Evolutionary conservation across 768 basidiomycete species (phyloP).

Genomic region (Coprinellus micaceus): DNA sequence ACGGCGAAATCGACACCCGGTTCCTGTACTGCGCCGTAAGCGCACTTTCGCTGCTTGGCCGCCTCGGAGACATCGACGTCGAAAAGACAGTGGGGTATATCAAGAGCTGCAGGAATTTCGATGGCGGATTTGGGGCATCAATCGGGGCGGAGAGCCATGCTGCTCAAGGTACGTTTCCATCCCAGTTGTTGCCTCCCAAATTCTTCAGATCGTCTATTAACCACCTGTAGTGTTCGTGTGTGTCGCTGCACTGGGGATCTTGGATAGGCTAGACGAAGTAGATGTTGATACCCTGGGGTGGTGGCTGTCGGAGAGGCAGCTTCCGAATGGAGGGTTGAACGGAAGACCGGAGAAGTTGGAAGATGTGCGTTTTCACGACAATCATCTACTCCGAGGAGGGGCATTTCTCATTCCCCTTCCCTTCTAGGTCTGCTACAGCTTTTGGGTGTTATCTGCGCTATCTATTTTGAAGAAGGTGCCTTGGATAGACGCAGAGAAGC

Average conservation of each 20-base stretch:
- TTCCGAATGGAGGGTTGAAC: slow-evolving; percentile 91
- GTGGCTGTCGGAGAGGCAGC: slow-evolving; percentile 94
- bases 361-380: slow-evolving; percentile 59
- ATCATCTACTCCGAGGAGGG: neutral
- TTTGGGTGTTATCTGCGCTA: slow-evolving; percentile 90
- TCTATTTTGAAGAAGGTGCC: slow-evolving; percentile 76
- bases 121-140: slow-evolving; percentile 86
- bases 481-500: slow-evolving; percentile 85
- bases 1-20: slow-evolving; percentile 90
- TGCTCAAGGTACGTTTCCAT: slow-evolving; percentile 61
- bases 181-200: too few species aligned
- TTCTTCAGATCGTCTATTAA: too few species aligned
- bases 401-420: neutral
- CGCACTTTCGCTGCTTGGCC: slow-evolving; percentile 77
- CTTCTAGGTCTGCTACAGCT: slow-evolving; percentile 89
- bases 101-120: slow-evolving; percentile 81
- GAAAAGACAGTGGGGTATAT: slow-evolving; percentile 73
- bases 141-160: slow-evolving; percentile 93
- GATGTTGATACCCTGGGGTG: slow-evolving; percentile 79
- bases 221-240: slow-evolving; percentile 98
- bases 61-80: slow-evolving; percentile 62
- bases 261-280: slow-evolving; percentile 76
- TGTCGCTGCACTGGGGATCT: slow-evolving; percentile 80
- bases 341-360: slow-evolving; percentile 97
- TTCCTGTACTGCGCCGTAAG: slow-evolving; percentile 87